Base-by-base conservation (phyloP, 2,329 filamentous ascomycete genomes). In the Hymenotorrendiella dingleyae region DNA sequence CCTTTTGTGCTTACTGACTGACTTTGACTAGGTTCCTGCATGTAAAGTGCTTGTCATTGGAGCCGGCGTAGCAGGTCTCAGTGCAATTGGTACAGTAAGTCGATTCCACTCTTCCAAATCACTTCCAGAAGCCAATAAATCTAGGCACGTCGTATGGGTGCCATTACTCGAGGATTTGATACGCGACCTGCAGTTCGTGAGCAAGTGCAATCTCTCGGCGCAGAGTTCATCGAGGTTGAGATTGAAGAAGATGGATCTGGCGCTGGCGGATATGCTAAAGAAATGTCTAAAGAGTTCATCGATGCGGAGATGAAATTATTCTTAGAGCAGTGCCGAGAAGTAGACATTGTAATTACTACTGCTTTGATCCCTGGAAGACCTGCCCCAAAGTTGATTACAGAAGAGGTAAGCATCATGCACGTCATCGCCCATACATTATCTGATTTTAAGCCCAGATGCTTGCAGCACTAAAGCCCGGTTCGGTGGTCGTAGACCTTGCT, bases 231-330 rank as follows among this genome's bases (percentile, higher is more conserved):
- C 53, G 86, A 94, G 64, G 88, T 94, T 17, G 83, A 87, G 11
- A 72, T 94, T 17, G 63, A 91, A 53, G 89, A 95, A 64, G 87
- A 93, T 47, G 89, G 89, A 2, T 80, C 84, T 10, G 88, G 87
- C 2, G 80, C 84, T 7, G 88, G 89, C 21, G 89, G 89, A 12
- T 95, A 95, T 58, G 87, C 86, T 40, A 94, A 94, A 59, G 86
- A 90, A 59, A 94, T 94, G 88, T 93, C 86, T 42, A 89, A 91
- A 58, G 88, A 91, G 53, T 95, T 94, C 58, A 88, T 93, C 61
- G 86, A 88, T 47, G 88, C 88, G 5, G 87, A 95, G 63, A 94
- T 94, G 87, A 90, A 86, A 62, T 73, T 95, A 0, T 95, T 95
- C 66, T 80, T 86, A 61, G 84, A 93, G 54, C 89, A 94, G 62